phyloP scores from a whole-genome alignment of 331 rosid genomes.

The Rosa hybrid region DNA sequence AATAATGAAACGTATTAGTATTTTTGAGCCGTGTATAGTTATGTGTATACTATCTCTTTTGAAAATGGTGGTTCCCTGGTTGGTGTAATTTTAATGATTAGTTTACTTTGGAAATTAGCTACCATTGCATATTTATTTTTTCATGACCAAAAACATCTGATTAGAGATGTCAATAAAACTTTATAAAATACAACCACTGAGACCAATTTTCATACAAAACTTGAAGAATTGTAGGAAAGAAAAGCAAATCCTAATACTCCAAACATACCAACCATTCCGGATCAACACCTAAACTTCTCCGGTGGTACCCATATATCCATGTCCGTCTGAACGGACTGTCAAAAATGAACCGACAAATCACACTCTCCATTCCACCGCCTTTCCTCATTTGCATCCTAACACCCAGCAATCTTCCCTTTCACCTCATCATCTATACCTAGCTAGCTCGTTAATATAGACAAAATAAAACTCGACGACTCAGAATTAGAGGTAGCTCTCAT shows the following conservation, averaged over 20 bases:
- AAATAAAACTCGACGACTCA: not conserved
- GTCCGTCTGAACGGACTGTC: not conserved
- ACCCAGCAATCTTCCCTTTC: conserved; percentile 2
- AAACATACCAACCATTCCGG: conserved; percentile 1
- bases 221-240: conserved; percentile 5
- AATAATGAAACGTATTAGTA: not conserved
- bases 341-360: conserved; percentile 5
- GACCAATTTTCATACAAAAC: conserved; percentile 29
- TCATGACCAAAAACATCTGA: conserved; percentile 24
- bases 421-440: not conserved
- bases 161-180: conserved; percentile 29
- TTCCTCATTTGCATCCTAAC: not conserved
- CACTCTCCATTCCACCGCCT: not conserved
- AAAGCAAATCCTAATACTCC: conserved; percentile 6
- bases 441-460: not conserved
- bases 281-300: conserved; percentile 1
- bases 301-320: not conserved
- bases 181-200: conserved; percentile 11
- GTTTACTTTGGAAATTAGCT: not conserved
- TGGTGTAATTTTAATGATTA: not conserved
- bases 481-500: not conserved
- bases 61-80: not conserved
- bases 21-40: not conserved
- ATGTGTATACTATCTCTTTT: not conserved
- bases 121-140: not conserved